Conservation (phyloP, 495 filamentous ascomycete species). For the Talaromyces stipitatus region DNA sequence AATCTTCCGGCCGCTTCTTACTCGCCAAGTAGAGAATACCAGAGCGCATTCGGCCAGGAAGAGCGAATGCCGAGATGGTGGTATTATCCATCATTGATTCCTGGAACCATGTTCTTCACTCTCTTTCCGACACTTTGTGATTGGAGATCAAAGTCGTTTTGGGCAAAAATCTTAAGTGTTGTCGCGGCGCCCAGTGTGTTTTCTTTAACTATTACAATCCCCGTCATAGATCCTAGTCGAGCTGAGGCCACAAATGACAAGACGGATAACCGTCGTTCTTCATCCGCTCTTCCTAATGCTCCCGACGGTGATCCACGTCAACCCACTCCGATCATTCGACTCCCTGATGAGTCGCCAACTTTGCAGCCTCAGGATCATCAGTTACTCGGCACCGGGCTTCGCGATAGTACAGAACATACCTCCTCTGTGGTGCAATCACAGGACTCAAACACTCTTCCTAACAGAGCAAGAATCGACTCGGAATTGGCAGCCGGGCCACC, state of each 20-base stretch:
- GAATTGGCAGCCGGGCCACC: slow-evolving; percentile 28
- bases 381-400: background rate
- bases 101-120: slow-evolving; percentile 59
- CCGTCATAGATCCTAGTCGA: slow-evolving; percentile 67
- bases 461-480: slow-evolving; percentile 32
- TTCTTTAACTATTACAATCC: slow-evolving; percentile 83
- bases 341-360: slow-evolving; percentile 39
- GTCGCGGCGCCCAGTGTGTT: slow-evolving; percentile 85
- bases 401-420: background rate
- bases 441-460: slow-evolving; percentile 4
- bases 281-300: slow-evolving; percentile 12
- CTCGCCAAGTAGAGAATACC: slow-evolving; percentile 32
- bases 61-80: slow-evolving; percentile 50
- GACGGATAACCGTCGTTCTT: slow-evolving; percentile 8
- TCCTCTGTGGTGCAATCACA: background rate
- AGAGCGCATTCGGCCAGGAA: slow-evolving; percentile 11
- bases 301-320: slow-evolving; percentile 16
- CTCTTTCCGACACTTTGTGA: slow-evolving; percentile 82
- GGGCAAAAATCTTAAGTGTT: slow-evolving; percentile 70
- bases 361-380: slow-evolving; percentile 15
- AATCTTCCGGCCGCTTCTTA: slow-evolving; percentile 42
- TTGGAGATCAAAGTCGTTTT: slow-evolving; percentile 68
- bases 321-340: slow-evolving; percentile 22
- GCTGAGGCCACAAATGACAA: slow-evolving; percentile 36
- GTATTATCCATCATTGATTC: slow-evolving; percentile 63